phyloP scores from a whole-genome alignment of 148 eudicot species.

The Diospyros lotus region DNA sequence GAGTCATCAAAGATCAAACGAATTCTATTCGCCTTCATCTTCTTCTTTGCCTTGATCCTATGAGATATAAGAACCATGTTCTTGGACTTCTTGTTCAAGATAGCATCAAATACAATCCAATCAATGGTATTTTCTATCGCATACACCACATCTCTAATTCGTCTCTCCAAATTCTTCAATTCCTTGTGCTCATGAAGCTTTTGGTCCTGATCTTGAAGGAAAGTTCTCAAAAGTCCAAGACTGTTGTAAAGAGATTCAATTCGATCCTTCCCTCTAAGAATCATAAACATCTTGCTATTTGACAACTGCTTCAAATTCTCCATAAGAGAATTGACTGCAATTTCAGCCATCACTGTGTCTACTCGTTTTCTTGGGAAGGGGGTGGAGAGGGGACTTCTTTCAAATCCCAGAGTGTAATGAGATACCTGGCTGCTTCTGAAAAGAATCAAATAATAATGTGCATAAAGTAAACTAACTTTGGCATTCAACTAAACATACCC shows the following conservation, averaged over 20 bases:
- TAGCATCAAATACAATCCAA: slow-evolving; percentile 14
- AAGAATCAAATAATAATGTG: too few species aligned
- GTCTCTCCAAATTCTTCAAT: slow-evolving; percentile 14
- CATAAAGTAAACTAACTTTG: too few species aligned
- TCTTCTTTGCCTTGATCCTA: too few species aligned
- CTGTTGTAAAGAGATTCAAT: slow-evolving; percentile 5
- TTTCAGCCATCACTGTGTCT: slow-evolving; percentile 3
- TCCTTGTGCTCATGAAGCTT: slow-evolving; percentile 12
- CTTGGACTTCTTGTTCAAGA: slow-evolving; percentile 4
- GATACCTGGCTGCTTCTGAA: too few species aligned
- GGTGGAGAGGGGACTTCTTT: too few species aligned
- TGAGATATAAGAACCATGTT: too few species aligned
- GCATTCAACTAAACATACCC: too few species aligned
- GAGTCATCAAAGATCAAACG: neutral
- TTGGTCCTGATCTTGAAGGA: slow-evolving; percentile 19
- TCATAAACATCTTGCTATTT: neutral
- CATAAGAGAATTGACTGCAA: neutral
- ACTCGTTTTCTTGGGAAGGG: too few species aligned
- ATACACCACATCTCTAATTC: slow-evolving; percentile 22
- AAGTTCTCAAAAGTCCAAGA: slow-evolving; percentile 10
- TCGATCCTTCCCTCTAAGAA: slow-evolving; percentile 1
- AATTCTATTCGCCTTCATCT: neutral
- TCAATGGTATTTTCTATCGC: slow-evolving; percentile 26
- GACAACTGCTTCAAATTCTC: slow-evolving; percentile 7
- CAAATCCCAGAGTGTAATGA: too few species aligned